Conservation (phyloP, 2,329 filamentous ascomycete species). For the Orbilia quercus region DNA sequence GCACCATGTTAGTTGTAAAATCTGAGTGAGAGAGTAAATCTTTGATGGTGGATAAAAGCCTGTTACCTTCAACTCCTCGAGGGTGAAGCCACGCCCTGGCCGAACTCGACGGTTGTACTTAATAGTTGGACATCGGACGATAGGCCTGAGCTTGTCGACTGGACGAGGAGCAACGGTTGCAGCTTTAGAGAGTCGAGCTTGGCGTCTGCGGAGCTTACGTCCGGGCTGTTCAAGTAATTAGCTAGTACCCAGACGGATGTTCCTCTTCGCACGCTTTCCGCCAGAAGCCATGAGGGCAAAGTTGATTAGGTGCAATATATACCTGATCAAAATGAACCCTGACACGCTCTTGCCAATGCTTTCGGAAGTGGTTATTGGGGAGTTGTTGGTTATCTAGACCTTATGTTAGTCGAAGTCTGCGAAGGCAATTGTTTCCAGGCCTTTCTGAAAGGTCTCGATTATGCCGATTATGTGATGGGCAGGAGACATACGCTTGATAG, state of each 20-base stretch:
- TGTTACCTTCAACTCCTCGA: slow-evolving; percentile 93
- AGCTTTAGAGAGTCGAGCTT: slow-evolving; percentile 93
- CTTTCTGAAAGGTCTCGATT: neutral
- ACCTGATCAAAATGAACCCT: slow-evolving; percentile 99
- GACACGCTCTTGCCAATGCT: slow-evolving; percentile 99
- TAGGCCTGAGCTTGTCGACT: slow-evolving; percentile 93
- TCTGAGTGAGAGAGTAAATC: slow-evolving; percentile 8
- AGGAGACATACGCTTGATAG: slow-evolving; percentile 40
- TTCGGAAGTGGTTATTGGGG: slow-evolving; percentile 78
- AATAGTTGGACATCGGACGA: slow-evolving; percentile 97
- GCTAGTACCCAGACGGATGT: slow-evolving; percentile 58
- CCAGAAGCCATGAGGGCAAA: slow-evolving; percentile 57
- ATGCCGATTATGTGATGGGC: neutral
- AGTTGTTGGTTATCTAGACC: slow-evolving; percentile 58
- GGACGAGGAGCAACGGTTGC: slow-evolving; percentile 94
- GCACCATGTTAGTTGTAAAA: slow-evolving; percentile 19
- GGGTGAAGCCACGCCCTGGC: slow-evolving; percentile 95
- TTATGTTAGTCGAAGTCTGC: slow-evolving; percentile 12
- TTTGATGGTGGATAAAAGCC: slow-evolving; percentile 61
- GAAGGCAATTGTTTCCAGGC: neutral
- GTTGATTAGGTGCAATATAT: slow-evolving; percentile 68
- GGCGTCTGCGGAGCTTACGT: slow-evolving; percentile 91
- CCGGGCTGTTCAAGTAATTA: slow-evolving; percentile 76
- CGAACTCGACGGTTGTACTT: slow-evolving; percentile 99
- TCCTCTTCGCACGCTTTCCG: too few relatives aligned